phyloP scores from a whole-genome alignment of 768 basidiomycete genomes.

The Termitomyces sp. region DNA sequence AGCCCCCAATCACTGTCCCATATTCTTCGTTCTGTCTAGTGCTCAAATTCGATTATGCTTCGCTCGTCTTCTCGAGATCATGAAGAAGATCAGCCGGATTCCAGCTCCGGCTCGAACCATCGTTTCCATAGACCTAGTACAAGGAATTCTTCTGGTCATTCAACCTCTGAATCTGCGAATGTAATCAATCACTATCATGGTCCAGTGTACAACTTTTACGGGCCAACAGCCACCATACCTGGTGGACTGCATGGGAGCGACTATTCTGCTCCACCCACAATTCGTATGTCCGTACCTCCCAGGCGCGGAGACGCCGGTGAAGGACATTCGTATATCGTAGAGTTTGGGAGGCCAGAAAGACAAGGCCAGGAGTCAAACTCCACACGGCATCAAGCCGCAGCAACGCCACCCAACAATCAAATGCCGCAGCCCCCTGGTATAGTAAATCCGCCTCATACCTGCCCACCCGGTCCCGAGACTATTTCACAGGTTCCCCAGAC shows the following conservation, averaged over 20 bases:
- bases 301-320: neutral
- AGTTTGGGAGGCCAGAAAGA: neutral
- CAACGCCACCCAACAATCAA: neutral
- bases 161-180: neutral
- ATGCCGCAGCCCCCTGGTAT: neutral
- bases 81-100: neutral
- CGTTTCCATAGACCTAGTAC: neutral
- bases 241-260: neutral
- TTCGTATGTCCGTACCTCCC: neutral
- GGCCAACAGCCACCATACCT: neutral
- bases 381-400: neutral
- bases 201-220: neutral
- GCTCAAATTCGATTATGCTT: neutral
- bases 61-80: neutral
- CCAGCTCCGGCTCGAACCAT: neutral
- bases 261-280: neutral
- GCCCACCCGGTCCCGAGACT: neutral
- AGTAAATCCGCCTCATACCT: neutral
- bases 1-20: neutral
- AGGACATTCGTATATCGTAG: neutral
- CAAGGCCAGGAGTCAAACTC: neutral
- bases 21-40: too few species aligned
- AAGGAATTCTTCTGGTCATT: neutral
- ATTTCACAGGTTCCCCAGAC: neutral
- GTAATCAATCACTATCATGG: neutral